Evolutionary conservation across 371 early-diverging fungal genomes (phyloP).

Genomic region (Mucor plumbeus): DNA sequence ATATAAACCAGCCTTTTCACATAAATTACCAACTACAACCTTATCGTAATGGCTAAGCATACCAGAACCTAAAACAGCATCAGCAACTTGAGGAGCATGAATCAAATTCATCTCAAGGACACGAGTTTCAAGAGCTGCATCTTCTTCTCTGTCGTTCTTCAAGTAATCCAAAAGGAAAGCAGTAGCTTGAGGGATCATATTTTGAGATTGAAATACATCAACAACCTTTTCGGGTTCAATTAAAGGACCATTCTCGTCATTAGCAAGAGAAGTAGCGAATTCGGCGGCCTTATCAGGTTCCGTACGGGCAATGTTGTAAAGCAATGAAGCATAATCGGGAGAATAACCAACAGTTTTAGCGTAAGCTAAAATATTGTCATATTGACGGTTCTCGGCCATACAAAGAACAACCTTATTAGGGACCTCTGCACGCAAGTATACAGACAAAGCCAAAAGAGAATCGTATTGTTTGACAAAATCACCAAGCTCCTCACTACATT

Average conservation of each 20-base stretch:
- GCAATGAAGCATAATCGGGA: slow-evolving; percentile 90
- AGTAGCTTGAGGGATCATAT: slow-evolving; percentile 95
- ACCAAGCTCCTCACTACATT: slow-evolving; percentile 97
- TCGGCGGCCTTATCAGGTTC: slow-evolving; percentile 94
- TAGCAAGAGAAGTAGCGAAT: slow-evolving; percentile 88
- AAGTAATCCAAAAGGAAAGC: slow-evolving; percentile 95
- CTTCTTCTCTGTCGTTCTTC: slow-evolving; percentile 88
- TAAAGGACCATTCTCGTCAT: slow-evolving; percentile 84
- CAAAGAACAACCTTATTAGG: slow-evolving; percentile 92
- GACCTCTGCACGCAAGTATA: slow-evolving; percentile 93
- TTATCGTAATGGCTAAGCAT: slow-evolving; percentile 96
- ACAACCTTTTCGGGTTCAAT: slow-evolving; percentile 88
- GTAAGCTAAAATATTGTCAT: slow-evolving; percentile 93
- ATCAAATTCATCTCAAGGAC: slow-evolving; percentile 97
- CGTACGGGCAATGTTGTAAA: slow-evolving; percentile 88
- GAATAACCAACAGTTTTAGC: slow-evolving; percentile 92
- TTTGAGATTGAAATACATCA: slow-evolving; percentile 91
- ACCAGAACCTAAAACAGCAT: slow-evolving; percentile 94
- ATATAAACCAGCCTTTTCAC: slow-evolving; percentile 96
- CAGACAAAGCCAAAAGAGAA: slow-evolving; percentile 88
- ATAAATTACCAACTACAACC: slow-evolving; percentile 86
- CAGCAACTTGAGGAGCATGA: slow-evolving; percentile 97
- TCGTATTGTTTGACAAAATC: slow-evolving; percentile 96
- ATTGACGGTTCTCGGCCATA: slow-evolving; percentile 97
- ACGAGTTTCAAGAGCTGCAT: slow-evolving; percentile 92